phyloP scores from a whole-genome alignment of 1,139 yeast species.

The Spathaspora sp. region DNA sequence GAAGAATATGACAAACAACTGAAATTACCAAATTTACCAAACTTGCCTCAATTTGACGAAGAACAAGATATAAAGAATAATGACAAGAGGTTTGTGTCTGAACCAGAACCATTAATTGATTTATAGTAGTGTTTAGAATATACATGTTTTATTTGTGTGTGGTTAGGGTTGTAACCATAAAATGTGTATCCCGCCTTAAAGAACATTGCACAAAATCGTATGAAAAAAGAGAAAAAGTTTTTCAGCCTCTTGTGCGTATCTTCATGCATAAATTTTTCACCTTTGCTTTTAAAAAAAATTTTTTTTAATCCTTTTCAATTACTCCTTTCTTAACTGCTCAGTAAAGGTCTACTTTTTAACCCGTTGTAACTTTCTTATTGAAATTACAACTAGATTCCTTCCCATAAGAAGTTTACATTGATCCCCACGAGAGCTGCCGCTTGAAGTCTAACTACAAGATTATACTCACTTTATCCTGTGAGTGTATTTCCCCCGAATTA shows the following conservation, averaged over 20 bases:
- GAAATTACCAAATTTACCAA: slow-evolving; percentile 9
- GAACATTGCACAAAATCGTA: background rate
- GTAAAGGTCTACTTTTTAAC: background rate
- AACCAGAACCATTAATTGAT: slow-evolving; percentile 41
- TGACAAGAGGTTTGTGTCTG: slow-evolving; percentile 17
- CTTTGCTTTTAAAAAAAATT: background rate
- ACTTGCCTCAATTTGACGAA: slow-evolving; percentile 11
- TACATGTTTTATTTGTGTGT: background rate
- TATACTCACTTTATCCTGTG: slow-evolving; percentile 5
- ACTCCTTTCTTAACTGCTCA: background rate
- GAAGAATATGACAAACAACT: slow-evolving; percentile 8
- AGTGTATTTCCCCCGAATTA: background rate
- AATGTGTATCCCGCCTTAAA: background rate
- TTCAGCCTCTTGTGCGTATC: background rate
- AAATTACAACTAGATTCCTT: background rate
- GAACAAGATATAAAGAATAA: slow-evolving; percentile 1
- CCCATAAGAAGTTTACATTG: background rate
- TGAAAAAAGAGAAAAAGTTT: background rate
- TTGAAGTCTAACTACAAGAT: slow-evolving; percentile 12
- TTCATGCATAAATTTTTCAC: too few relatives aligned
- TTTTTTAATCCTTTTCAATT: background rate
- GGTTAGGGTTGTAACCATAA: background rate
- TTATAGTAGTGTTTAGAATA: slow-evolving; percentile 16
- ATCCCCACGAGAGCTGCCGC: slow-evolving; percentile 11
- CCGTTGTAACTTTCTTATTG: background rate